These are phyloP conservation scores for Raffaelea ambrosiae DNA, from an alignment of 2,329 filamentous ascomycete genomes.

Conservation along the genomic window DNA sequence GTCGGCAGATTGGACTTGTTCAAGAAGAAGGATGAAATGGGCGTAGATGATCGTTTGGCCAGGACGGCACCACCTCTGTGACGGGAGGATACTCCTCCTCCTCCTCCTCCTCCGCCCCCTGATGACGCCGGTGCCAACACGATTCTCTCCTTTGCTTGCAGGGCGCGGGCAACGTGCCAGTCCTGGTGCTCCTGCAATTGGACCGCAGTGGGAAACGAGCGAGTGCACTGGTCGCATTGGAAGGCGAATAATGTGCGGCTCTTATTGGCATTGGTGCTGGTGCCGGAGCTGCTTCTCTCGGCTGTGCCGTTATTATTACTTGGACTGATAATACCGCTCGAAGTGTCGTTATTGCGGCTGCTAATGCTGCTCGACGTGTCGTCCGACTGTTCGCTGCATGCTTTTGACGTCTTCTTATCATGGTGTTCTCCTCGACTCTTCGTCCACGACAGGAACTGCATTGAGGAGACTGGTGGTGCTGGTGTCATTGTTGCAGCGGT, in stretches of 20 bases:
- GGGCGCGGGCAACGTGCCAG: conserved; percentile 87
- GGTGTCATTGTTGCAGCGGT: background rate
- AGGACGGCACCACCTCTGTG: background rate
- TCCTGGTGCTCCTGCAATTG: conserved; percentile 71
- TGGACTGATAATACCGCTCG: too few relatives aligned
- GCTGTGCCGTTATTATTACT: too few relatives aligned
- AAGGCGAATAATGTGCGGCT: background rate
- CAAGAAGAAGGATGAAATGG: conserved; percentile 11
- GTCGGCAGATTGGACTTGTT: background rate
- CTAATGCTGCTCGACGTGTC: conserved; percentile 6
- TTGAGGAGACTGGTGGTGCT: too few relatives aligned
- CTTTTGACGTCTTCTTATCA: too few relatives aligned
- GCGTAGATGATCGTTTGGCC: background rate
- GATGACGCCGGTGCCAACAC: background rate
- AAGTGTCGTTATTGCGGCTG: too few relatives aligned
- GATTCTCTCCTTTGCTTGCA: conserved; percentile 51
- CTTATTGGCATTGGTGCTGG: background rate
- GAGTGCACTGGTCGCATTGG: conserved; percentile 59
- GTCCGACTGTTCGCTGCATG: conserved; percentile 2
- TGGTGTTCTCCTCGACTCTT: too few relatives aligned
- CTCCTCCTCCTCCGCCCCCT: background rate
- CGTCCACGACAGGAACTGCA: too few relatives aligned
- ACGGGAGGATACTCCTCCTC: background rate
- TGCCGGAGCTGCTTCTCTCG: background rate
- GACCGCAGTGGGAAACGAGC: conserved; percentile 45